Evolutionary conservation across 148 eudicot species (phyloP).

Genomic region (Rhododendron molle): DNA sequence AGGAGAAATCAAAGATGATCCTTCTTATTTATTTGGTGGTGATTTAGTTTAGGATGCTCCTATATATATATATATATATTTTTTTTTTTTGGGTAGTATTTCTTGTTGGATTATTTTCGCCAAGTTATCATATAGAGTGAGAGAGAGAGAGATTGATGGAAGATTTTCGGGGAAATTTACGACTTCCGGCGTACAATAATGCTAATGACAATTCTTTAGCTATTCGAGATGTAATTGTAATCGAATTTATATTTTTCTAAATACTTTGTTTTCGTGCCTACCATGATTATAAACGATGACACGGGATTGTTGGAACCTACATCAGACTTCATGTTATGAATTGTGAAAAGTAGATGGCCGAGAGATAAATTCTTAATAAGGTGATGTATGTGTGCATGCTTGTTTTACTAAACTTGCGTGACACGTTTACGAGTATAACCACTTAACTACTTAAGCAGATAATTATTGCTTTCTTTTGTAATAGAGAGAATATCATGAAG

Average conservation of each 20-base stretch:
- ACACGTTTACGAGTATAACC: not conserved
- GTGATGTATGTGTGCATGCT: not conserved
- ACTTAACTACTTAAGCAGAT: not conserved
- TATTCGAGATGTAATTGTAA: not conserved
- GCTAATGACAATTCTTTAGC: not conserved
- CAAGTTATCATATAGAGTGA: not conserved
- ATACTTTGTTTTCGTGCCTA: no score
- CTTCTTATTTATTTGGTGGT: conserved; percentile 1
- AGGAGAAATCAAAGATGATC: conserved; percentile 23
- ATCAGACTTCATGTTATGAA: not conserved
- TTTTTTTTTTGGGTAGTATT: no score
- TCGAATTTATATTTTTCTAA: not conserved
- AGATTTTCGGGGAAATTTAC: not conserved
- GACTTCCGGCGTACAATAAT: no score
- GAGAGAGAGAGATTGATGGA: not conserved
- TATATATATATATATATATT: not conserved
- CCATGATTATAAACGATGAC: no score
- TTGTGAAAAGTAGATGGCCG: not conserved
- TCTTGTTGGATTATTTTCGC: not conserved
- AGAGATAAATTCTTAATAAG: not conserved
- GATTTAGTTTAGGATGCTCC: not conserved
- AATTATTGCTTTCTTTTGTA: not conserved
- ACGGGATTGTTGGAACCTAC: not conserved
- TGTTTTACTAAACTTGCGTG: not conserved
- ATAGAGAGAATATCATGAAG: no score